Percentiles rank a stretch among this genome's conserved stretches.
These are phyloP conservation scores for Pseudozyma sp. DNA, from an alignment of 1,284 basidiomycete species.

Conservation along the genomic window DNA sequence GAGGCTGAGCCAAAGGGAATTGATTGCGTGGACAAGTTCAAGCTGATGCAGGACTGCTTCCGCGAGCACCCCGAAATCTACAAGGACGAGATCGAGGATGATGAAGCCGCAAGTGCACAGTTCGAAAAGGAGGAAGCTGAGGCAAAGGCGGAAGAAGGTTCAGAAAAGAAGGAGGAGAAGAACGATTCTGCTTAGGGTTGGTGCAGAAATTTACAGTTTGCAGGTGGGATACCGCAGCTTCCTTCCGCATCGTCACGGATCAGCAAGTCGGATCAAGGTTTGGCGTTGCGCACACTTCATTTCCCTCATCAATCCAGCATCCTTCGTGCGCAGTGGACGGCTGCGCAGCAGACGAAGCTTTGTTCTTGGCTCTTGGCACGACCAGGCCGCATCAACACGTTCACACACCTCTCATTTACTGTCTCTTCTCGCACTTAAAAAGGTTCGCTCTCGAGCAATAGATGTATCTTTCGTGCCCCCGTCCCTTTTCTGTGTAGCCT, in stretches of 20 bases:
- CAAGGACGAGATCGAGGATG: constrained; percentile 75
- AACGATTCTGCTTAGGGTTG: constrained; percentile 16
- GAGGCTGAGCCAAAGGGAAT: constrained; percentile 97
- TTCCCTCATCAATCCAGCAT: background rate
- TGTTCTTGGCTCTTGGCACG: background rate
- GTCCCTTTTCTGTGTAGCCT: background rate
- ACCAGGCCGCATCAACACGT: background rate
- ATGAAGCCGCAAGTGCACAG: constrained; percentile 56
- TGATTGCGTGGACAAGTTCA: constrained; percentile 97
- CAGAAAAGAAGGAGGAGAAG: constrained; percentile 9
- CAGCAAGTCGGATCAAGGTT: constrained; percentile 8
- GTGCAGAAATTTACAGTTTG: constrained; percentile 6
- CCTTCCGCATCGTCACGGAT: constrained; percentile 33
- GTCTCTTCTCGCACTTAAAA: background rate
- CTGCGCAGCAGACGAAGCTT: background rate
- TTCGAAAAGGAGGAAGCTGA: constrained; percentile 42
- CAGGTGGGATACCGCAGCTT: background rate
- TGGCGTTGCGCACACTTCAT: constrained; percentile 12
- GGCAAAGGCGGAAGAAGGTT: constrained; percentile 3
- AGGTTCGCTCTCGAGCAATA: background rate
- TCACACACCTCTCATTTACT: constrained; percentile 9
- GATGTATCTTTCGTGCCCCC: background rate
- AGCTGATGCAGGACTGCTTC: constrained; percentile 98
- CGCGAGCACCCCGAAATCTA: constrained; percentile 94
- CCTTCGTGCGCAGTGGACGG: background rate